Evolutionary conservation across 2,329 filamentous ascomycete species (phyloP), one percentile per base, ranked within the genome.

Genomic region (Tricladium varicosporioides): DNA sequence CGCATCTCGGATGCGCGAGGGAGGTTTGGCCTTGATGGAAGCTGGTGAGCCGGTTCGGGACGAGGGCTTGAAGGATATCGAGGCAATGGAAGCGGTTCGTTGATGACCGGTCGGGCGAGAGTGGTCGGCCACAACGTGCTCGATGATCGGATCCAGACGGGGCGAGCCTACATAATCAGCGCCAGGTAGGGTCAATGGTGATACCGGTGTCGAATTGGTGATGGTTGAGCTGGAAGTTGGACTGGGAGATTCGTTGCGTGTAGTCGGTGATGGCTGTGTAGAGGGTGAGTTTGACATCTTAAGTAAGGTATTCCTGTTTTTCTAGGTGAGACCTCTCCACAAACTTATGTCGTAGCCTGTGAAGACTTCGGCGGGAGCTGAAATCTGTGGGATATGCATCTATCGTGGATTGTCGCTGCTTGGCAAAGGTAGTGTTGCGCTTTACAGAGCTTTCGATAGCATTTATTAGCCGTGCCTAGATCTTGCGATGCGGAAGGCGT

Each of bases 111-210:
- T 50, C 15, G 19, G 40, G 15, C 45, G 56, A 40, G 53, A 61
- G 45, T 70, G 65, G 19, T 65, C 60, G 54, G 67, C 64, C 45
- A 63, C 59, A 36, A 70, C 67, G 56, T 71, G 67, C 53, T 71
- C 69, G 48, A 65, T 66, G 52, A 71, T 71, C 11, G 67, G 61
- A 48, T 66, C 61, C 1, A 71, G 61, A 10, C 60, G 65, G 22
- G 63, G 61, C 14, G 62, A 58, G 16, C 50, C 44, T 42, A 66
- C 51, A 50, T 58, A 63, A 36, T 62, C 57, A 19, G 48, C 51
- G 42, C 40, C 51, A n/a, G 58, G 42, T 15, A 64, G 42, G 11
- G 51, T 58, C 48, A 64, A 56, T 9, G 67, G 63, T 40, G 63
- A 65, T 45, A 63, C 48, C 11, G 66, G 62, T 10, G 36, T 40